phyloP scores from a whole-genome alignment of 2,329 filamentous ascomycete genomes.

The Xylariales sp. region DNA sequence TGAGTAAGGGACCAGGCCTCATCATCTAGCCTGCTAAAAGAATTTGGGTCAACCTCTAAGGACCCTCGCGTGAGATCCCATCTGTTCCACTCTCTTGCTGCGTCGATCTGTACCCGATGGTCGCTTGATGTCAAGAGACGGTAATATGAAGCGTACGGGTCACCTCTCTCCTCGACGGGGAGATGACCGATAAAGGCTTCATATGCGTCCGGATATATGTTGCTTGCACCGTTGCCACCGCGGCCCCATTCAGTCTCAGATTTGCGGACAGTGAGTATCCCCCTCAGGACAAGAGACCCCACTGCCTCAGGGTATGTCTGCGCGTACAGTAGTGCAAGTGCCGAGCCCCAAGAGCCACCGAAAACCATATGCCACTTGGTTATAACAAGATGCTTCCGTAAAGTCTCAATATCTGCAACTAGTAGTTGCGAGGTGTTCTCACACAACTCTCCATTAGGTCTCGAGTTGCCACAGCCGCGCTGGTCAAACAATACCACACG shows the following conservation, averaged over 20 bases:
- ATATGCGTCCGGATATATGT: slow-evolving; percentile 12
- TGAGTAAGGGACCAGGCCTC: slow-evolving; percentile 10
- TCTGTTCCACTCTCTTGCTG: not conserved
- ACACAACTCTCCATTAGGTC: slow-evolving; percentile 30
- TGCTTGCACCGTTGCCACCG: slow-evolving; percentile 8
- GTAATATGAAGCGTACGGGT: slow-evolving; percentile 1
- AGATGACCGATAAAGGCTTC: slow-evolving; percentile 8
- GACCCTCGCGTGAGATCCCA: not conserved
- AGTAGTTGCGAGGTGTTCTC: slow-evolving; percentile 41
- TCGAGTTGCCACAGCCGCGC: slow-evolving; percentile 39
- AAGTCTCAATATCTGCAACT: slow-evolving; percentile 37
- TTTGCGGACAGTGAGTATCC: not conserved
- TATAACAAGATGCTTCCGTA: slow-evolving; percentile 35
- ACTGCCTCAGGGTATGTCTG: slow-evolving; percentile 34
- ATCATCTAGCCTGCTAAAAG: not conserved
- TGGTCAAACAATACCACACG: slow-evolving; percentile 42
- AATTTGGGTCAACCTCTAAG: not conserved
- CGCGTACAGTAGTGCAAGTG: slow-evolving; percentile 37
- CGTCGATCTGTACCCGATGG: not conserved
- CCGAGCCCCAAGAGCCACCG: slow-evolving; percentile 43
- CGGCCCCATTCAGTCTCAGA: not conserved
- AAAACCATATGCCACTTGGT: slow-evolving; percentile 40
- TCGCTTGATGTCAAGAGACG: not conserved
- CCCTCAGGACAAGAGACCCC: slow-evolving; percentile 12
- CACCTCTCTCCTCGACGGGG: slow-evolving; percentile 7